Evolutionary conservation across 371 early-diverging fungal genomes (phyloP), one percentile per base, ranked within the genome.

Genomic region (Mortierella sp.): DNA sequence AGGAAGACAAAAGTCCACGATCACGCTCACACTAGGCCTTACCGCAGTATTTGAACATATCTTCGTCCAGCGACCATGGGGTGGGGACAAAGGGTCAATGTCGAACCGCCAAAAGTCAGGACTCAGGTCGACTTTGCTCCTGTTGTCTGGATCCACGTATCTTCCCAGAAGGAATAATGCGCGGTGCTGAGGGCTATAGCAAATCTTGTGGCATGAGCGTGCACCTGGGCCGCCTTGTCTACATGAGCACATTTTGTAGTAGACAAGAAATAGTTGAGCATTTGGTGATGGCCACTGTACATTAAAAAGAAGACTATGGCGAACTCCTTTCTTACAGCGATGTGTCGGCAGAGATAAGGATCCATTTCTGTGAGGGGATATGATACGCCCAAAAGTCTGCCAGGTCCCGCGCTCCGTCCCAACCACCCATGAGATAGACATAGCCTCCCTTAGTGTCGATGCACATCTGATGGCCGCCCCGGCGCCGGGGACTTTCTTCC

Each of bases 381-480:
- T 88, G 81, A 63, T 82, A 94, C 48, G 81, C 82, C 99, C 99
- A 99, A 60, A 98, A 91, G 79, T 99, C 99, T 11, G 89, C 83
- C 32, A 98, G 79, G 60, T 98, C 96, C 32, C 84, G 78, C 12
- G 82, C 67, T 1, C 99, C 99, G 83, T 97, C 91, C 97, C 97
- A 99, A 8, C 99, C 99, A 15, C 99, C 99, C 69, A 94, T 88
- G 21, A 99, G 67, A 79, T 95, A 99, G 3, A 96, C 89, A n/a
- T 80, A 72, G 17, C 93, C 87, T 5, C 79, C 76, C 46, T 82
- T 46, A 9, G 82, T 81, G 67, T 97, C 97, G 24, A 96, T 86
- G 70, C 94, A 94, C 97, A 97, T 95, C 76, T 98, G 98, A 82
- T 99, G 99, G 5, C 98, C 99, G 28, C 98, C 99, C 51, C 99